Percentiles rank a stretch among this genome's conserved stretches.
Conservation (phyloP, 2,329 filamentous ascomycete species). For the Botrytis fabae region DNA sequence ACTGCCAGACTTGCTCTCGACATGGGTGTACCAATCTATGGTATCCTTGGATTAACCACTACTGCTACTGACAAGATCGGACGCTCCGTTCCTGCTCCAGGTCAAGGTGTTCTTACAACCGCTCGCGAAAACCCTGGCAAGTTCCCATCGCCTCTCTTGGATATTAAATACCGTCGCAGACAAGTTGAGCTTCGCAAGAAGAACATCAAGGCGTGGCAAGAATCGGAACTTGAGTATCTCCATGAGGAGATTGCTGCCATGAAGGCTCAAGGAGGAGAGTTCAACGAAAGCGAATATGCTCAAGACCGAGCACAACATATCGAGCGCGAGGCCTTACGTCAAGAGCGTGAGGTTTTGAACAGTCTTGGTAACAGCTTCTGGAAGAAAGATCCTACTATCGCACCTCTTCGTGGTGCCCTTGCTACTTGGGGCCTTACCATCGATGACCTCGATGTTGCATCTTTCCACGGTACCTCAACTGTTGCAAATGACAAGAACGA, state of each 20-base stretch:
- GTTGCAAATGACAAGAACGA: conserved; percentile 99
- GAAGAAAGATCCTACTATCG: conserved; percentile 92
- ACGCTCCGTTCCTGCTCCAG: conserved; percentile 92
- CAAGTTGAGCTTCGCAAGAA: conserved; percentile 92
- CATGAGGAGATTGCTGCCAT: conserved; percentile 91
- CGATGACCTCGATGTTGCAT: conserved; percentile 91
- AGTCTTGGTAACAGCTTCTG: conserved; percentile 98
- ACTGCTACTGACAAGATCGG: conserved; percentile 99
- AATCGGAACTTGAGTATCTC: conserved; percentile 88
- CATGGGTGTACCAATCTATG: conserved; percentile 98
- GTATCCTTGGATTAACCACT: conserved; percentile 87
- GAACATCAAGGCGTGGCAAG: conserved; percentile 95
- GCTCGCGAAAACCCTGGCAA: conserved; percentile 88
- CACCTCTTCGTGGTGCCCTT: conserved; percentile 90
- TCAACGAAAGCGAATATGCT: conserved; percentile 82
- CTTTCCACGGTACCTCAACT: conserved; percentile 98
- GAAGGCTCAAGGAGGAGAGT: conserved; percentile 73
- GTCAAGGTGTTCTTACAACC: conserved; percentile 93
- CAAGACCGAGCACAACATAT: conserved; percentile 84
- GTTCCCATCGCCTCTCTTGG: conserved; percentile 91
- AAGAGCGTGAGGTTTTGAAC: conserved; percentile 89
- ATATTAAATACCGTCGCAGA: conserved; percentile 95
- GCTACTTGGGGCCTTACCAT: conserved; percentile 98
- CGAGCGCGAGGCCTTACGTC: conserved; percentile 80
- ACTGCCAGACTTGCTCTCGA: conserved; percentile 92